Evolutionary conservation across 164 flowering plant species (phyloP).

Genomic region (Kingdonia uniflora): DNA sequence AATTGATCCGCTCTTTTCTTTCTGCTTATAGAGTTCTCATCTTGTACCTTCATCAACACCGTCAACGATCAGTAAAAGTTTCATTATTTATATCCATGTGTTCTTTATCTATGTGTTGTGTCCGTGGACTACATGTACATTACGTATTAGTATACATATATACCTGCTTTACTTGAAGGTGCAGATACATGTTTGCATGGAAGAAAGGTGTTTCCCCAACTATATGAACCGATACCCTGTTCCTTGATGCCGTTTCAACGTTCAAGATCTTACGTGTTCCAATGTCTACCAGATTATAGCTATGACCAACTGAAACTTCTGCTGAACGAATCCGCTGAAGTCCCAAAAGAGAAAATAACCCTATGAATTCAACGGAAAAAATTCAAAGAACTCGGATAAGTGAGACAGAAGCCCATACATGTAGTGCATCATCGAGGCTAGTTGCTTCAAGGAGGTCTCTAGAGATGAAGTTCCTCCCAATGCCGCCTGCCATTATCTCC

Average conservation of each 20-base stretch:
- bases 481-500: slow-evolving; percentile 57
- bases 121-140: neutral
- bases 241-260: slow-evolving; percentile 68
- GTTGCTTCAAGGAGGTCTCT: slow-evolving; percentile 71
- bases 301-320: slow-evolving; percentile 69
- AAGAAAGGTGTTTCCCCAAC: slow-evolving; percentile 53
- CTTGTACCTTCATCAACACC: slow-evolving; percentile 32
- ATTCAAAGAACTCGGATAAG: neutral
- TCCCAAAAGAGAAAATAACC: slow-evolving; percentile 2
- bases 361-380: neutral
- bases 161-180: slow-evolving; percentile 65
- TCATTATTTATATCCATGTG: too few species aligned
- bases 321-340: slow-evolving; percentile 47
- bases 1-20: slow-evolving; percentile 49
- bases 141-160: neutral
- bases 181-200: slow-evolving; percentile 88
- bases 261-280: slow-evolving; percentile 41
- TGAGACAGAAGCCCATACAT: slow-evolving; percentile 23
- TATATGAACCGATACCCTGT: slow-evolving; percentile 41
- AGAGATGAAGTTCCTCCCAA: slow-evolving; percentile 66
- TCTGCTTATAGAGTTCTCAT: slow-evolving; percentile 60
- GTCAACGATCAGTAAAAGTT: too few species aligned
- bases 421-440: slow-evolving; percentile 52
- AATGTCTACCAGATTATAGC: slow-evolving; percentile 62
- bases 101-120: too few species aligned